Conservation (phyloP, 169 alveolate genomes). For the Plasmodium knowlesi region DNA sequence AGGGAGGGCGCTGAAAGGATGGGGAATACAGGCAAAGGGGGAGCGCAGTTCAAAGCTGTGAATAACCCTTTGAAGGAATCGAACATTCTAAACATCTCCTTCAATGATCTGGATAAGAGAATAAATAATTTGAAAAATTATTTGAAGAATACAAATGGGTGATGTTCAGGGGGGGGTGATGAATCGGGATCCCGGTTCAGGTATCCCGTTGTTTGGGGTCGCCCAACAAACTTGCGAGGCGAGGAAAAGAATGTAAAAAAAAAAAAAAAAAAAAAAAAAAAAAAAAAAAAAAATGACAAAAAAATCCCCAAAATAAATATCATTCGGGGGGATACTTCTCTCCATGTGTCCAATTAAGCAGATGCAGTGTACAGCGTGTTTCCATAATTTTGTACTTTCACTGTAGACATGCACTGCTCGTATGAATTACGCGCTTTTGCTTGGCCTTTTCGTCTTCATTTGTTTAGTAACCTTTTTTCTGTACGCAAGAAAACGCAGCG, state of each 20-base stretch:
- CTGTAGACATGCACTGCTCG: not conserved
- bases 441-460: not conserved
- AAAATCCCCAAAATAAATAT: not conserved
- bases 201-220: not conserved
- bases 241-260: not conserved
- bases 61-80: conserved; percentile 34
- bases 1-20: not conserved
- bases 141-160: conserved; percentile 47
- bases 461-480: not conserved
- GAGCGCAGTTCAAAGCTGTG: not conserved
- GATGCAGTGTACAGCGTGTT: not conserved
- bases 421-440: not conserved
- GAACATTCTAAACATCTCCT: conserved; percentile 9
- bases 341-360: not conserved
- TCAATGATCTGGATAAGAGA: conserved; percentile 57
- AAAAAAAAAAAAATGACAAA: not conserved
- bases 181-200: not conserved
- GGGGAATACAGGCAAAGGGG: not conserved
- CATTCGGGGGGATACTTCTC: not conserved
- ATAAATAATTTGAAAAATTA: conserved; percentile 54
- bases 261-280: not conserved
- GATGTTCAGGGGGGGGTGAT: not conserved
- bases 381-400: not conserved
- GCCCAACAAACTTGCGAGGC: not conserved
- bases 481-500: not conserved